Evolutionary conservation across 139 green algal genomes (phyloP), one percentile per base, ranked within the genome.

Genomic region (Chlamydomonas schloesseri): DNA sequence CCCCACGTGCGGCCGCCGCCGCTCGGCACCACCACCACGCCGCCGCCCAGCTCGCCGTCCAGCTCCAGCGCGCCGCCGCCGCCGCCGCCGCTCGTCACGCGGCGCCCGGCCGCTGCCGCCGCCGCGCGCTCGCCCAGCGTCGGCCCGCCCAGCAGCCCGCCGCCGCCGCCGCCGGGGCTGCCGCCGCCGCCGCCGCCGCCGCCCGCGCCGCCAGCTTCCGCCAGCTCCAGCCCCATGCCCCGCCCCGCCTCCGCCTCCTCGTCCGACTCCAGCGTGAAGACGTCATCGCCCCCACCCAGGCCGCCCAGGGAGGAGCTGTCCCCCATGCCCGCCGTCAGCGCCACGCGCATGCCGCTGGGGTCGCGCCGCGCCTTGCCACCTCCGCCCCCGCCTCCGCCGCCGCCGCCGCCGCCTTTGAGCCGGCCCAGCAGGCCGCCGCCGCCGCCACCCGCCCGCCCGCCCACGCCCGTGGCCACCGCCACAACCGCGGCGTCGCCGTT

Each of bases 291-390:
- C 13, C 68, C 29, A 15, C 20, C 31, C 21, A 28, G 9, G 55
- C 55, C 55, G 20, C 55, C 55, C 11, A 18, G 29, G n/a, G 10
- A 13, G 42, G n/a, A 33, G 64, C 65, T 77, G 65, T 29, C n/a
- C 8, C 11, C 67, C 67, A 85, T 24, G 31, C 67, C 67, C 11
- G 79, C 65, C n/a, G 79, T 85, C 31, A 85, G 79, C 21, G 47
- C 79, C 8, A 58, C 47, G 1, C 67, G 79, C 47, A 85, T 69
- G n/a, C 47, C 79, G 21, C 50, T n/a, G 57, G 29, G 64, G 42
- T 74, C 77, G 26, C 46, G 60, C 55, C 64, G 71, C n/a, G 21
- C 68, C 34, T 3, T 36, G 62, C 28, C 8, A 28, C 62, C 62
- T 70, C 21, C 14, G 28, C 28, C 28, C 14, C 29, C 8, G 62